Evolutionary conservation across 129 eudicot genomes (phyloP).

Genomic region (Ambrosia artemisiifolia): DNA sequence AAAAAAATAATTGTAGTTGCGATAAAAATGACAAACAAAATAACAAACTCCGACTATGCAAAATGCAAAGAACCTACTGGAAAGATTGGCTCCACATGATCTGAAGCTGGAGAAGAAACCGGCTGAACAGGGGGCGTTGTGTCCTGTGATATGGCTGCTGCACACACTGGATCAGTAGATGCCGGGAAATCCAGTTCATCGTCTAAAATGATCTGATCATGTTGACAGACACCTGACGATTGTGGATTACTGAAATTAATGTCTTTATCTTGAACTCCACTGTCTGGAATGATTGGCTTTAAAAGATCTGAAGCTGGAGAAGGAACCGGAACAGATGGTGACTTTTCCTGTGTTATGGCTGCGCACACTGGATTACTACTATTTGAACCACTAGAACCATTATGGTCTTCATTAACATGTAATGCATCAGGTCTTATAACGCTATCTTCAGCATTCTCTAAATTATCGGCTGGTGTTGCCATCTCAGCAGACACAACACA

Average conservation of each 20-base stretch:
- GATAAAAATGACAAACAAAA: not conserved
- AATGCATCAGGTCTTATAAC: conserved; percentile 7
- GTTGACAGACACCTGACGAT: no score
- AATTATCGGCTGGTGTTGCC: not conserved
- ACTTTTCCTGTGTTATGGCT: not conserved
- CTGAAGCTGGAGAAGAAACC: not conserved
- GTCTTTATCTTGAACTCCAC: no score
- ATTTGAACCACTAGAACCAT: not conserved
- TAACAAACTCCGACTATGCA: not conserved
- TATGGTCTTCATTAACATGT: not conserved
- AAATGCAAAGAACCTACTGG: conserved; percentile 13
- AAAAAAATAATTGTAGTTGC: not conserved
- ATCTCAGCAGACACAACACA: not conserved
- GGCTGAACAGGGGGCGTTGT: not conserved
- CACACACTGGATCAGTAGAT: no score
- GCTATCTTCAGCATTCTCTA: conserved; percentile 20
- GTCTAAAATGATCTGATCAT: no score
- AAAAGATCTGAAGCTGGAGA: conserved; percentile 19
- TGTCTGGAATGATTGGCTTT: conserved; percentile 5
- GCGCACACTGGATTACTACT: not conserved
- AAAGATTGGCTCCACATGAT: not conserved
- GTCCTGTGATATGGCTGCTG: not conserved
- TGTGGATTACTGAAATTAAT: no score
- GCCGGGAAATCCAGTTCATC: no score
- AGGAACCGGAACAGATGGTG: not conserved